Evolutionary conservation across 768 basidiomycete species (phyloP), one percentile per base, ranked within the genome.

Genomic region (Podaxis sp.): DNA sequence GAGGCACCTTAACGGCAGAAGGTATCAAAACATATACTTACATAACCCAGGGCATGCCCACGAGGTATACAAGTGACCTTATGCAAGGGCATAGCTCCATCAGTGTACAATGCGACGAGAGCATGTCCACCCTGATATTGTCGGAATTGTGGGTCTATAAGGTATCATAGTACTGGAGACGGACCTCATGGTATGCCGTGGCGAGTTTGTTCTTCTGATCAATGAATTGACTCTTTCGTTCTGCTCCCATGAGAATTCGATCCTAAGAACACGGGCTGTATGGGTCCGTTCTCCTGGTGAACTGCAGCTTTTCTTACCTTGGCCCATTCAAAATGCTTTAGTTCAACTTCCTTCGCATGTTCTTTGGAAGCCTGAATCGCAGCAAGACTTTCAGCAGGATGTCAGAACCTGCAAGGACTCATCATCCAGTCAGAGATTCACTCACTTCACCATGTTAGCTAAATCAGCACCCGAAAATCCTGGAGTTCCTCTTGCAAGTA

Each of bases 31-130:
- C 51, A 54, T 52, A 64, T 63, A 84, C 88, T 66, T 78, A 94
- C 92, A 67, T 91, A 78, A 61, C 96, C 95, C 50, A 99, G 82
- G 22, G 95, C 91, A 71, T 96, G 91, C 28, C 97, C 97, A 68
- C 97, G 91, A 44, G 96, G 96, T 58, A 99, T 86, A 73, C 96
- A 97, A 26, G 96, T 99, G 37, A 99, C 96, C 78, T 97, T 97
- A 76, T 99, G 96, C 65, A 99, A 77, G 46, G 97, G 97, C 86
- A 95, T 95, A 48, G 96, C 95, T 55, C 96, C 96, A 65, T 92
- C 85, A 1, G 97, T 99, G 73, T 95, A 95, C 53, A 99, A 78
- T 5, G 96, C 95, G 26, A 95, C 88, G n/a, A 98, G 82, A 30
- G 96, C 94, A 73, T 98, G 95, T 38, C 94, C 95, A 64, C 92